Evolutionary conservation across 345 rosid species (phyloP).

Genomic region (Arabis alpina): DNA sequence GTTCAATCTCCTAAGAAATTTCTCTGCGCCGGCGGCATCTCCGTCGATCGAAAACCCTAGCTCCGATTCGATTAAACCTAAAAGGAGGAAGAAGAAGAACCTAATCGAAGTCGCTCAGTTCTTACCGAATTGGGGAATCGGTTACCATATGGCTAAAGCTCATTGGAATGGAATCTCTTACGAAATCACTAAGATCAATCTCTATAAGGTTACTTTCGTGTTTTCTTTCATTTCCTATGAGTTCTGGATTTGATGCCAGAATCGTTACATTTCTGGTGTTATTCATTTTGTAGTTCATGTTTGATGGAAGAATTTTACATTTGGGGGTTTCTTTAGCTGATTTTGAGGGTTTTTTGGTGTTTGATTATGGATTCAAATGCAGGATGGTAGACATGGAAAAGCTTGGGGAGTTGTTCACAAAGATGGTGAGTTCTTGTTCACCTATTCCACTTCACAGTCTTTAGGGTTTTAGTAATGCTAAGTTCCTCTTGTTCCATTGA

Average conservation of each 20-base stretch:
- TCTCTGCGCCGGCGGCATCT: constrained; percentile 44
- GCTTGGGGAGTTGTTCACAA: constrained; percentile 96
- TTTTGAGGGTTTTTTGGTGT: constrained; percentile 22
- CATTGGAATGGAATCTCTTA: constrained; percentile 91
- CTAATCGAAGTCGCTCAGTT: constrained; percentile 94
- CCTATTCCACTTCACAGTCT: not conserved
- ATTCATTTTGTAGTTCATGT: not conserved
- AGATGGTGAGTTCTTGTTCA: constrained; percentile 64
- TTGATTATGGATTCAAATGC: constrained; percentile 44
- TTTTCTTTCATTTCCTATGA: not conserved
- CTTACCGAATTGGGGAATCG: constrained; percentile 92
- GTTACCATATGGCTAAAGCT: constrained; percentile 91
- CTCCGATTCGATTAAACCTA: constrained; percentile 50
- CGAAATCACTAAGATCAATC: constrained; percentile 93
- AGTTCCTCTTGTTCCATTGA: not conserved
- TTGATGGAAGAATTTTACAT: not conserved
- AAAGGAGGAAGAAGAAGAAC: constrained; percentile 86
- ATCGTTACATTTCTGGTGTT: not conserved
- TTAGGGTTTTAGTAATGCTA: not conserved
- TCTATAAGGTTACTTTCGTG: constrained; percentile 64
- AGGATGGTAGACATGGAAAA: constrained; percentile 95
- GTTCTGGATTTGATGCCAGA: not conserved
- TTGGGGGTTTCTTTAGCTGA: not conserved
- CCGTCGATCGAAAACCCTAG: constrained; percentile 43
- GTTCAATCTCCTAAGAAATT: constrained; percentile 50